Percentiles rank a stretch among this genome's conserved stretches.
Evolutionary conservation across 2,329 filamentous ascomycete genomes (phyloP).

Genomic region (Metarhizium sp.): DNA sequence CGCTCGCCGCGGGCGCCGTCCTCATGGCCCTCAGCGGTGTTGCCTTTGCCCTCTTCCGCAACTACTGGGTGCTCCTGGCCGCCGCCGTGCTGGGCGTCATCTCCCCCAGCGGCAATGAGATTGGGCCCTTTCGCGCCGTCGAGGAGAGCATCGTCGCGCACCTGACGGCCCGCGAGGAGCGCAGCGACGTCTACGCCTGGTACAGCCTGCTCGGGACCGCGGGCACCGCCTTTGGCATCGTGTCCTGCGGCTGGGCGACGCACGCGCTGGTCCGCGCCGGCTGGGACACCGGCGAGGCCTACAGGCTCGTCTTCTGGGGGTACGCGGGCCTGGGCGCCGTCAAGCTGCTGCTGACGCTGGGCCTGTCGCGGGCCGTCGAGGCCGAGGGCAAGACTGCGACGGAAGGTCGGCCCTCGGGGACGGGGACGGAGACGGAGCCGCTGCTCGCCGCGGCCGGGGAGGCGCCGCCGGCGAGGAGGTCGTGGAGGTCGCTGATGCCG

Average conservation of each 20-base stretch:
- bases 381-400: constrained; percentile 12
- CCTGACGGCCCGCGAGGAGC: constrained; percentile 32
- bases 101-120: constrained; percentile 55
- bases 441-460: background rate
- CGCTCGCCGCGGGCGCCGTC: constrained; percentile 43
- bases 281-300: constrained; percentile 38
- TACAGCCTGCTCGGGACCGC: constrained; percentile 49
- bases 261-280: constrained; percentile 31
- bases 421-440: constrained; percentile 3
- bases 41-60: constrained; percentile 40
- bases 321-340: constrained; percentile 48
- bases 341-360: constrained; percentile 43
- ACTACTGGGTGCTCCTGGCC: constrained; percentile 48
- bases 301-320: constrained; percentile 45
- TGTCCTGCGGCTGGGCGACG: constrained; percentile 50
- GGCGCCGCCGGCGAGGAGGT: constrained; percentile 5
- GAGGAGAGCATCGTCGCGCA: constrained; percentile 53
- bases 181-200: constrained; percentile 53
- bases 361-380: constrained; percentile 38
- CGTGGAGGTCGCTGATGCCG: constrained; percentile 31
- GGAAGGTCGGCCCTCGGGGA: constrained; percentile 6
- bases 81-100: constrained; percentile 54
- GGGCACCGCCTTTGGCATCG: constrained; percentile 51
- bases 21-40: constrained; percentile 48
- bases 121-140: constrained; percentile 52